Evolutionary conservation across 2,329 filamentous ascomycete genomes (phyloP), one percentile per base, ranked within the genome.

Genomic region (Trichoderma aggressivum): DNA sequence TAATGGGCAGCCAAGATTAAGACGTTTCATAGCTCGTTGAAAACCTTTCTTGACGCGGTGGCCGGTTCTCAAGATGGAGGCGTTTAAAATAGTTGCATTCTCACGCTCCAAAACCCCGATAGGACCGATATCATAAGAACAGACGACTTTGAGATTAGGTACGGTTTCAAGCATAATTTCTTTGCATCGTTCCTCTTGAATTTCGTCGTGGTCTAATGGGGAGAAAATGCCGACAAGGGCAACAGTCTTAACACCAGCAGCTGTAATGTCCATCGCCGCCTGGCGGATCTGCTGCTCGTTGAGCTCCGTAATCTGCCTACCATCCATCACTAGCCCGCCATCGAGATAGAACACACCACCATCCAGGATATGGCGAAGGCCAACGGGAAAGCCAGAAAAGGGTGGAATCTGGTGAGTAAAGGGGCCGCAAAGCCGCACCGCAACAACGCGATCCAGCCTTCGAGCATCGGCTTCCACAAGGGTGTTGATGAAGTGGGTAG

Each of bases 71-170:
- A 87, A 78, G 60, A 88, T 84, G 10, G 86, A 83, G 3, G 86
- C 86, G 71, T 88, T 88, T 61, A 88, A 79, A 28, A 88, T 86
- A 1, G 84, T 84, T 5, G 86, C 86, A 77, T 88, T 88, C 74
- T 88, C 86, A n/a, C 86, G 72, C 72, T 83, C 81, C 10, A 85
- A 72, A 1, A 85, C 74, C 0, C 85, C 85, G 0, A 82, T 81
- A 2, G 81, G 81, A 0, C 82, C 84, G n/a, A 86, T 82, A 21
- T 81, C 77, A 39, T 82, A 80, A 0, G 83, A 84, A 71, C 82
- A 84, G 1, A 84, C 81, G 0, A 85, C 77, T 1, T 78, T 75
- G 0, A 84, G 72, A 5, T 72, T 73, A 0, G 83, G 82, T 5
- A 75, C 75, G 8, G 79, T 77, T 3, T 81, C 72, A 0, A 79